Evolutionary conservation across 192 early-diverging fungal species (phyloP), one percentile per base, ranked within the genome.

Genomic region (Podila horticola): DNA sequence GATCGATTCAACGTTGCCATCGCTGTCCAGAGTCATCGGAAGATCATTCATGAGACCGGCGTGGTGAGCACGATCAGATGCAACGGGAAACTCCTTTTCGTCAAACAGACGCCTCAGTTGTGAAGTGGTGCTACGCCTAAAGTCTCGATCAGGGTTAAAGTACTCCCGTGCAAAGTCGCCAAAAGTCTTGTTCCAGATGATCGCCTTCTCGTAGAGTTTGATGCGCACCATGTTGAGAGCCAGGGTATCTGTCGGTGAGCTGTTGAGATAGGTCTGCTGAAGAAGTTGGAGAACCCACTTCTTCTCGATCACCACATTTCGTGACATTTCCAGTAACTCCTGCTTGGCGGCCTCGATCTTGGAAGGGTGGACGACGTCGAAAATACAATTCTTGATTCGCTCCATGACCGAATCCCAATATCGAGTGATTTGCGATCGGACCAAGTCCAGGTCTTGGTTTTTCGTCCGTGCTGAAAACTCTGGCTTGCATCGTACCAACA

Each of bases 341-440:
- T 91, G 89, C 45, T 92, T 94, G 67, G 92, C 94, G 5, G 86
- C 83, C 31, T 92, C 93, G 6, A 89, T 75, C 60, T 93, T 94
- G 30, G 87, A 86, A 2, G 87, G 82, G 49, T 93, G 89, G 31
- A 97, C 93, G 36, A 94, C 84, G 52, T 97, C 95, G 66, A 90
- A 87, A 45, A 91, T 91, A 62, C 96, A 96, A 12, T 86, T 88
- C 68, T 94, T 92, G 57, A 97, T 92, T 17, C 96, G 82, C 60
- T 93, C 91, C 28, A 88, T 74, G 49, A 99, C 86, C 20, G 97
- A 98, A 62, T 95, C 93, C 79, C 95, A 98, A 81, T 95, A 99
- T 9, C 84, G 84, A 20, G 88, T 91, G 65, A 98, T 93, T 41
- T 90, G 90, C 8, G 82, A 65, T 24, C 91, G 88, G 38, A 96